Percentiles rank a stretch among this genome's conserved stretches.
These are phyloP conservation scores for Epichloe brachyelytri DNA, from an alignment of 2,329 filamentous ascomycete species.

Conservation along the genomic window DNA sequence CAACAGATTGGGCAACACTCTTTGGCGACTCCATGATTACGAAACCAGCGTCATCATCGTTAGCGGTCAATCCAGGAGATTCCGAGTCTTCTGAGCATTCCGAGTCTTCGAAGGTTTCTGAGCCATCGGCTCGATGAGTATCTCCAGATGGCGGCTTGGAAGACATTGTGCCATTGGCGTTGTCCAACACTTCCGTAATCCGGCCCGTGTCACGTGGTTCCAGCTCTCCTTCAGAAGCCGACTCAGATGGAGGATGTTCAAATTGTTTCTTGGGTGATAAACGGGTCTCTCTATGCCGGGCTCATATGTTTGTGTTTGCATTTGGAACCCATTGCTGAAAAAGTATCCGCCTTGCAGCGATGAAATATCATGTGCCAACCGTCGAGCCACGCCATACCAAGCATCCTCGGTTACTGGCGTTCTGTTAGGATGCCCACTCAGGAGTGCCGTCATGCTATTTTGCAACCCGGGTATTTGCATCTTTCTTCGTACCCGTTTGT, in stretches of 20 bases:
- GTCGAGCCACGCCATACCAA: conserved; percentile 7
- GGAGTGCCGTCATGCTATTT: conserved; percentile 5
- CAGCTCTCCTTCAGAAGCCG: neutral
- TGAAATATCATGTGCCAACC: conserved; percentile 6
- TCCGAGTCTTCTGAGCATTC: neutral
- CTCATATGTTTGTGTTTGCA: neutral
- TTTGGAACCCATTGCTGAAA: conserved; percentile 2
- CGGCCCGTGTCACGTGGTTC: neutral
- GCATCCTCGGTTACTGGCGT: conserved; percentile 9
- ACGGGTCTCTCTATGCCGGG: neutral
- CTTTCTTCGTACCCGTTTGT: conserved; percentile 4
- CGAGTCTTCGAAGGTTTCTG: neutral
- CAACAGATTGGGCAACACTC: neutral
- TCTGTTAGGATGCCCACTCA: conserved; percentile 1
- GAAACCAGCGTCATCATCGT: conserved; percentile 3
- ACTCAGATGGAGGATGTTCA: neutral
- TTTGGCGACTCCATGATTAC: conserved; percentile 1
- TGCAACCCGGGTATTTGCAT: conserved; percentile 1
- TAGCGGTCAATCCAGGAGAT: neutral
- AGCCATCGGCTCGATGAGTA: neutral
- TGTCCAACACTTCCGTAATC: conserved; percentile 3
- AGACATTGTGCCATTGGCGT: neutral
- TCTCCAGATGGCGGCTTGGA: neutral
- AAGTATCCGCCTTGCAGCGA: conserved; percentile 6
- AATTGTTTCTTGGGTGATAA: neutral